A percentile compares a stretch with the other conserved stretches of the same genome.
These are phyloP conservation scores for Amesomyces nigricolor DNA, from an alignment of 2,329 filamentous ascomycete species.

Conservation along the genomic window DNA sequence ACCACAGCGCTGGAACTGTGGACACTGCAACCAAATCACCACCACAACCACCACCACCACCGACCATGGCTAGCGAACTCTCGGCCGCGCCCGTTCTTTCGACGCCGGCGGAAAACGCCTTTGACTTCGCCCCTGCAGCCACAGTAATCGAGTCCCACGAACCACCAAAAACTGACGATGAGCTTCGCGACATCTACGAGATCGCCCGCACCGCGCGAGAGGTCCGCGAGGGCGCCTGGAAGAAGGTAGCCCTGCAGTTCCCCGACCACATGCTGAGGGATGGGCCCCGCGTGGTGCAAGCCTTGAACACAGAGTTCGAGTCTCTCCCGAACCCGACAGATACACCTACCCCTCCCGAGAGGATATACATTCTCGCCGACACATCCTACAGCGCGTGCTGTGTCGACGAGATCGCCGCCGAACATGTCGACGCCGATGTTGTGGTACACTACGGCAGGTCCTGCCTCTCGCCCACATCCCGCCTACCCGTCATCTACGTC, in stretches of 20 bases:
- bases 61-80: conserved; percentile 43
- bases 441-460: conserved; percentile 92
- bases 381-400: conserved; percentile 97
- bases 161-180: conserved; percentile 51
- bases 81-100: conserved; percentile 55
- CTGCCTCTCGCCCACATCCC: conserved; percentile 82
- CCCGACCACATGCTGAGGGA: conserved; percentile 89
- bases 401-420: conserved; percentile 92
- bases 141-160: conserved; percentile 29
- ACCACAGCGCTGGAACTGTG: not conserved
- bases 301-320: conserved; percentile 41
- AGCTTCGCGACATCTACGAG: conserved; percentile 75
- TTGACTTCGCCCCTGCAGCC: conserved; percentile 40
- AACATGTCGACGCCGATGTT: conserved; percentile 84
- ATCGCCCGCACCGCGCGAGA: conserved; percentile 72
- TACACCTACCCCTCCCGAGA: conserved; percentile 13
- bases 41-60: not conserved
- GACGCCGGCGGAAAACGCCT: conserved; percentile 55
- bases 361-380: conserved; percentile 82
- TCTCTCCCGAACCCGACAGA: conserved; percentile 8
- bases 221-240: conserved; percentile 66
- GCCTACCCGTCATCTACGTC: conserved; percentile 83
- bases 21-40: too few relatives aligned
- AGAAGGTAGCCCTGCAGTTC: conserved; percentile 84
- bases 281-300: conserved; percentile 70